Percentiles rank a stretch among this genome's conserved stretches.
Conservation (phyloP, 228 moss, liverwort and hornwort species). For the Sphagnum fallax region DNA sequence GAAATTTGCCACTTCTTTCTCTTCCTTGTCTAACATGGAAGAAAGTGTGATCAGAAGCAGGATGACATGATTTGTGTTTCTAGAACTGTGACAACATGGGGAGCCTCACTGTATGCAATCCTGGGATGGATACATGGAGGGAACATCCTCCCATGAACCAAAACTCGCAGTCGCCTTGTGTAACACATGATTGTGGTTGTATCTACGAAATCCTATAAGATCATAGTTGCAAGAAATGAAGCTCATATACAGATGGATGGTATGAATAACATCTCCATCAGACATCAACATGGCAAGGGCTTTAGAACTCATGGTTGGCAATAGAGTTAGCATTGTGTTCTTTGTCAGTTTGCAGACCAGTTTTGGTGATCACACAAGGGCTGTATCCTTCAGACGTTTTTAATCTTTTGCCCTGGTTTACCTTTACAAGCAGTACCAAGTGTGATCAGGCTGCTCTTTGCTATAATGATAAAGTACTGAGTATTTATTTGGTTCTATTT, state of each 20-base stretch:
- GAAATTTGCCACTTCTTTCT: conserved; percentile 19
- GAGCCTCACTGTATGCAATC: conserved; percentile 24
- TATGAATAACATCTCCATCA: too few species aligned
- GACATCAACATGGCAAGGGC: too few species aligned
- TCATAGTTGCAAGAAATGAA: conserved; percentile 34
- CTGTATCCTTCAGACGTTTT: too few species aligned
- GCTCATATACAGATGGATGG: neutral
- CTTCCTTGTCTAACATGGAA: conserved; percentile 13
- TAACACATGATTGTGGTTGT: conserved; percentile 25
- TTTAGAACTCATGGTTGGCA: too few species aligned
- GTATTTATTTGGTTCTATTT: too few species aligned
- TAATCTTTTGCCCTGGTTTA: too few species aligned
- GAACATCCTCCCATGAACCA: conserved; percentile 18
- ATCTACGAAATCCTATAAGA: conserved; percentile 7
- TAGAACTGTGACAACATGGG: conserved; percentile 21
- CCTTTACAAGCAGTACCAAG: too few species aligned
- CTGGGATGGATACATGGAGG: conserved; percentile 18
- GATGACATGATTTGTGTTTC: conserved; percentile 19
- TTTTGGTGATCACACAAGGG: too few species aligned
- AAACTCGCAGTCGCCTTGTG: conserved; percentile 28
- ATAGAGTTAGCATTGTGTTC: too few species aligned
- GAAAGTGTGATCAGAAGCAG: conserved; percentile 18
- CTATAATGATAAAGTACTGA: too few species aligned
- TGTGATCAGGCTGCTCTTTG: too few species aligned
- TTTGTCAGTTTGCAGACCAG: too few species aligned